A percentile compares a stretch with the other conserved stretches of the same genome.
These are phyloP conservation scores for Neurospora cerealis DNA, from an alignment of 495 filamentous ascomycete species.

Conservation along the genomic window DNA sequence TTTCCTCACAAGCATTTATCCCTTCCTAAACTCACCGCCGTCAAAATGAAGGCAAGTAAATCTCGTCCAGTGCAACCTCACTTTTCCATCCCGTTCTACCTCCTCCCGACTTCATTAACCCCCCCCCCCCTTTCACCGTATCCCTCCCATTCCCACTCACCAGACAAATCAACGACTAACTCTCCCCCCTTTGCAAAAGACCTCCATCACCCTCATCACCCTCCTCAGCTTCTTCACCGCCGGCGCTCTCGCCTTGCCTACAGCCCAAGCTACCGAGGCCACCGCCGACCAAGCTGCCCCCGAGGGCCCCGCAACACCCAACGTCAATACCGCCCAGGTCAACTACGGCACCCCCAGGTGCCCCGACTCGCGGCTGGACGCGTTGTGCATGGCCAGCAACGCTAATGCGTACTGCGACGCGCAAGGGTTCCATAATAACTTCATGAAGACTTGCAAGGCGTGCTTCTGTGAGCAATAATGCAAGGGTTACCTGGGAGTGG, in stretches of 20 bases:
- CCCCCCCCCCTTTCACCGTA: background rate
- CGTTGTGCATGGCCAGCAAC: conserved; percentile 11
- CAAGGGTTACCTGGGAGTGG: background rate
- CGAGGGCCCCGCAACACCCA: background rate
- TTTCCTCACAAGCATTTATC: too few relatives aligned
- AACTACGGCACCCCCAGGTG: conserved; percentile 10
- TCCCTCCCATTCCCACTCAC: background rate
- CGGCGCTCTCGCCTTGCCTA: background rate
- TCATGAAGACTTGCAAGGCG: conserved; percentile 10
- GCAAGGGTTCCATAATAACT: conserved; percentile 11
- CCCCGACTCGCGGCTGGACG: conserved; percentile 3
- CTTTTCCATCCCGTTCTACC: background rate
- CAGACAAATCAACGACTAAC: conserved; percentile 1
- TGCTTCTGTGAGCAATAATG: background rate
- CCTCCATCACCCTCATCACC: background rate
- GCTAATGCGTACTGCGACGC: conserved; percentile 12
- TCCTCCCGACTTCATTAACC: background rate
- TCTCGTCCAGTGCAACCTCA: background rate
- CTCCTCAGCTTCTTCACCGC: background rate
- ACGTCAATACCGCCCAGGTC: background rate
- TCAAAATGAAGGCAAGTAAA: background rate
- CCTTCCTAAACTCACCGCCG: background rate
- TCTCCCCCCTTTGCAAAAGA: background rate
- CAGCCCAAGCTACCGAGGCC: background rate
- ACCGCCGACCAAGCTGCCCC: background rate